Base-by-base conservation (phyloP, 2,329 filamentous ascomycete species). In the Neurospora sp. region DNA sequence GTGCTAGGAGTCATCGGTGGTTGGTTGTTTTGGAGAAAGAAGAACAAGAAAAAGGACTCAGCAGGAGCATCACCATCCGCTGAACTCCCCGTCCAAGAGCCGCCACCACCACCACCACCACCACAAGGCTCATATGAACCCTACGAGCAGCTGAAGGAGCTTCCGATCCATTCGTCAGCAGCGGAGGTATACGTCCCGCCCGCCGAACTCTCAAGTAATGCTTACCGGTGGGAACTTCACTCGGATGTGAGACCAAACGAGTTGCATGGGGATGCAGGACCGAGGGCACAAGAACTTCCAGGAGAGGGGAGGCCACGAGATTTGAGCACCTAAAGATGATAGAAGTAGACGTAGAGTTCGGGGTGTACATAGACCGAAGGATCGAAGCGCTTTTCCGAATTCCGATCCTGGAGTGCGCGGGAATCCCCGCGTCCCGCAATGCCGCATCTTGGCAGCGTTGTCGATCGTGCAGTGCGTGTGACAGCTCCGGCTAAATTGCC, bases 1-100 rank as follows among this genome's bases (percentile, higher is more conserved):
- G 69, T 38, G 0, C 11, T 74, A 0, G 72, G 68, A 1, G 17
- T 69, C 38, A 66, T 73, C 7, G 72, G n/a, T 4, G 52, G 46
- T 33, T 58, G 46, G 46, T 17, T 33, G 0, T 28, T 58, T 17
- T 28, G 46, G 46, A 58, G 23, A 58, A 58, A 17, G 7, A 58
- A 7, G 46, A 33, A 33, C 11, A 58, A 58, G n/a, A 58, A 58
- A 3, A 33, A 33, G 46, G 9, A 33, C 13, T 15, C 46, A 17
- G 23, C 19, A 9, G 46, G 13, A 17, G 46, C 46, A 11, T 52
- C 19, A 8, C 6, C 46, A 23, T 52, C 46, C 0, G 23, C 10
- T 1, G 23, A 58, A 58, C 6, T 15, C 7, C 23, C 46, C 23
- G 46, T 33, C 13, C 46, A 58, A 17, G 46, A 33, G 46, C 46